A percentile compares a stretch with the other conserved stretches of the same genome.
Conservation (phyloP, 176 grass and related monocot genomes). For the Zea luxurians region DNA sequence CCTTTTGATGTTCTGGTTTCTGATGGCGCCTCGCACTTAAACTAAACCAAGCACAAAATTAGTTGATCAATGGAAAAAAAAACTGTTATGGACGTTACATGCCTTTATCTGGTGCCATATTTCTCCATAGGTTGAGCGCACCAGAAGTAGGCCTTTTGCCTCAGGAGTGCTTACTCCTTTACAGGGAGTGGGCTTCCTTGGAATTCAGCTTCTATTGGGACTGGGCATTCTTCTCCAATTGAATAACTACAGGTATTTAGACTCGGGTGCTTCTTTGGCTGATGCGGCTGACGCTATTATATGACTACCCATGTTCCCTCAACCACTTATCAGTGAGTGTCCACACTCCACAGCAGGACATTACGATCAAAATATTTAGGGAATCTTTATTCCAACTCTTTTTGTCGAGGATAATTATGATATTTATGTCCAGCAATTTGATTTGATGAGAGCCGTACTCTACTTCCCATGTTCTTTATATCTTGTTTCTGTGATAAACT, state of each 20-base stretch:
- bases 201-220: constrained; percentile 67
- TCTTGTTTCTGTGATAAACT: neutral
- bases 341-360: neutral
- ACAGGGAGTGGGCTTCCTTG: constrained; percentile 70
- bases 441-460: neutral
- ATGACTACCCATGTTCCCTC: neutral
- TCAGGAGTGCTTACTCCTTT: constrained; percentile 61
- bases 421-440: neutral
- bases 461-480: neutral
- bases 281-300: neutral
- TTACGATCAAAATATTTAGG: neutral
- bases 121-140: constrained; percentile 64
- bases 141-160: constrained; percentile 73
- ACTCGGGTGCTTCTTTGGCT: neutral
- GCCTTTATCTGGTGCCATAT: neutral
- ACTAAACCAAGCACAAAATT: neutral
- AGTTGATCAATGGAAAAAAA: neutral
- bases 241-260: constrained; percentile 65
- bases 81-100: neutral
- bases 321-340: neutral
- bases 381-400: neutral
- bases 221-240: constrained; percentile 86
- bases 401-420: neutral
- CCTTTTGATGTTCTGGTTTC: neutral
- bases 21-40: neutral